Evolutionary conservation across 1,284 basidiomycete species (phyloP).

Genomic region (Trichosporon sp.): DNA sequence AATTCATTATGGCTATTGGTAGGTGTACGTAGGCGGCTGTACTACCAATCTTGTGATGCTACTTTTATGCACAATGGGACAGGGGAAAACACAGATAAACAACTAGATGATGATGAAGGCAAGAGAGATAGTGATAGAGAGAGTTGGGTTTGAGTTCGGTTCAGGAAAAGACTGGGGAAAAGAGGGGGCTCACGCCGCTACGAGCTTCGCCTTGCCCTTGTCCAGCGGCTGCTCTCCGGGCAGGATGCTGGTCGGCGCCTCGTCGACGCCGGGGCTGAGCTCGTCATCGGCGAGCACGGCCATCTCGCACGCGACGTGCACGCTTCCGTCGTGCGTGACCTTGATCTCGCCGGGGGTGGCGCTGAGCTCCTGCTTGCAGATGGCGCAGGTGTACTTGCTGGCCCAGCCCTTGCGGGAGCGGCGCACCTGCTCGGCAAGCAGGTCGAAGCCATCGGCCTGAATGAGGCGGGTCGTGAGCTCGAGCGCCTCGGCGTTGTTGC

Average conservation of each 20-base stretch:
- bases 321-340: not conserved
- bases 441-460: conserved; percentile 74
- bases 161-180: too few species aligned
- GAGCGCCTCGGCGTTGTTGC: conserved; percentile 86
- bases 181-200: not conserved
- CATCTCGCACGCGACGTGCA: conserved; percentile 4
- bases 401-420: conserved; percentile 23
- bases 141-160: not conserved
- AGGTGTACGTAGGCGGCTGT: not conserved
- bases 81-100: not conserved
- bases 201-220: not conserved
- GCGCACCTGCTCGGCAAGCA: conserved; percentile 55
- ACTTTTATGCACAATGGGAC: not conserved
- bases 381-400: not conserved
- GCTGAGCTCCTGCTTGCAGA: not conserved
- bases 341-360: not conserved
- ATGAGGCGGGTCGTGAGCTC: conserved; percentile 77
- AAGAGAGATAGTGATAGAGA: not conserved
- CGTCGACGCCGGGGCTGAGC: not conserved
- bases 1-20: not conserved
- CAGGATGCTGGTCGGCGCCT: not conserved
- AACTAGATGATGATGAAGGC: not conserved
- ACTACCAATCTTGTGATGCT: not conserved
- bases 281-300: not conserved
- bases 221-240: not conserved